Evolutionary conservation across 176 grass and related monocot species (phyloP).

Genomic region (Guadua angustifolia): DNA sequence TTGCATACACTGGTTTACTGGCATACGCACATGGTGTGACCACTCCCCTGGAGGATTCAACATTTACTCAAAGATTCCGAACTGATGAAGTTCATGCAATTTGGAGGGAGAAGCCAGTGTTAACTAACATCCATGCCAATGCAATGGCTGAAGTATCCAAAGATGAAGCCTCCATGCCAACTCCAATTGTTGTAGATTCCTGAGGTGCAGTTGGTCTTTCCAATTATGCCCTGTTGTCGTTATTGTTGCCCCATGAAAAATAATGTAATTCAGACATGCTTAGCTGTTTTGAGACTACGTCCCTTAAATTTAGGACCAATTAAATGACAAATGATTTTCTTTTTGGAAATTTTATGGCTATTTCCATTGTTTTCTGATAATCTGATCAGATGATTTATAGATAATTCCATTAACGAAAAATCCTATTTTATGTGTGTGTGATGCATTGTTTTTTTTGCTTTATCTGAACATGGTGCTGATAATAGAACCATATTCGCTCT

Average conservation of each 20-base stretch:
- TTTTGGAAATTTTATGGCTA: not conserved
- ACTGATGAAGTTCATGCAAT: constrained; percentile 94
- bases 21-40: constrained; percentile 68
- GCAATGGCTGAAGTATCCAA: constrained; percentile 49
- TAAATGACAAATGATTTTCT: not conserved
- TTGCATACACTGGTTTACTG: constrained; percentile 93
- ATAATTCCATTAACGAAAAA: not conserved
- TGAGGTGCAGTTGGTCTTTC: constrained; percentile 56
- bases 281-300: not conserved
- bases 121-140: constrained; percentile 40
- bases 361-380: not conserved
- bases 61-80: constrained; percentile 93
- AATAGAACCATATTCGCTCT: not conserved
- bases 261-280: not conserved
- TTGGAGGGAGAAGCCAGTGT: constrained; percentile 69
- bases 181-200: constrained; percentile 57
- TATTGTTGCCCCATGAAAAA: not conserved
- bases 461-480: not conserved
- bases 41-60: constrained; percentile 74
- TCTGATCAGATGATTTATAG: not conserved
- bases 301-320: not conserved
- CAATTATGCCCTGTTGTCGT: constrained; percentile 5
- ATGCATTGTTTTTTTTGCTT: not conserved
- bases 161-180: constrained; percentile 27
- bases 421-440: not conserved